Conservation (phyloP, 2,329 filamentous ascomycete species). For the Domatiomyces globalis region DNA sequence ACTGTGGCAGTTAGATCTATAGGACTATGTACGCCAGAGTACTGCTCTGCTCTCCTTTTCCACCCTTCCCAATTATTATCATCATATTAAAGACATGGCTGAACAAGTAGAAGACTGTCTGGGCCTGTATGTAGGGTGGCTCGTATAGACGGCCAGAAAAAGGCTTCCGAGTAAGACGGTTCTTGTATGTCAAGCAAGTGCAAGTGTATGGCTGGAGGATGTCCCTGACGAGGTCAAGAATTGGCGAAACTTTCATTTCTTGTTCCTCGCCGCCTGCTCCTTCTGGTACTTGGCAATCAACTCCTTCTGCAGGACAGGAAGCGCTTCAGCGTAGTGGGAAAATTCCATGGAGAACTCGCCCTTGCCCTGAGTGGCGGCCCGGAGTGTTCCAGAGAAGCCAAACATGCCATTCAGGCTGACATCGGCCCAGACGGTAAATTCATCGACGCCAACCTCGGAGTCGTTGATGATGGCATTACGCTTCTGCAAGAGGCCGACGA, state of each 20-base stretch:
- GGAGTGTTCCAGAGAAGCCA: constrained; percentile 79
- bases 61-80: background rate
- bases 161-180: no score
- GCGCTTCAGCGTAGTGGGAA: constrained; percentile 80
- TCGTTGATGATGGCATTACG: constrained; percentile 88
- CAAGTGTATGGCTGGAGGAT: no score
- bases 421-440: constrained; percentile 84
- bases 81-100: background rate
- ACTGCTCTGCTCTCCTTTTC: background rate
- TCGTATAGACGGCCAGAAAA: background rate
- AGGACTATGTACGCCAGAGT: no score
- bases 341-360: constrained; percentile 99
- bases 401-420: constrained; percentile 97
- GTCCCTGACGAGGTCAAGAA: no score
- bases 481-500: constrained; percentile 93
- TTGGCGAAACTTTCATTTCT: constrained; percentile 40
- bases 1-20: background rate
- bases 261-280: constrained; percentile 49
- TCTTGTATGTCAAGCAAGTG: no score
- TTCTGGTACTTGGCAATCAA: constrained; percentile 55
- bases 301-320: constrained; percentile 75
- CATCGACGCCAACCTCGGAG: constrained; percentile 83
- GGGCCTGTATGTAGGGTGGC: background rate
- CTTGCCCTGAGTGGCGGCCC: constrained; percentile 92
- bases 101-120: background rate